Base-by-base conservation (phyloP, 1,284 basidiomycete genomes). In the Cystobasidium slooffiae region DNA sequence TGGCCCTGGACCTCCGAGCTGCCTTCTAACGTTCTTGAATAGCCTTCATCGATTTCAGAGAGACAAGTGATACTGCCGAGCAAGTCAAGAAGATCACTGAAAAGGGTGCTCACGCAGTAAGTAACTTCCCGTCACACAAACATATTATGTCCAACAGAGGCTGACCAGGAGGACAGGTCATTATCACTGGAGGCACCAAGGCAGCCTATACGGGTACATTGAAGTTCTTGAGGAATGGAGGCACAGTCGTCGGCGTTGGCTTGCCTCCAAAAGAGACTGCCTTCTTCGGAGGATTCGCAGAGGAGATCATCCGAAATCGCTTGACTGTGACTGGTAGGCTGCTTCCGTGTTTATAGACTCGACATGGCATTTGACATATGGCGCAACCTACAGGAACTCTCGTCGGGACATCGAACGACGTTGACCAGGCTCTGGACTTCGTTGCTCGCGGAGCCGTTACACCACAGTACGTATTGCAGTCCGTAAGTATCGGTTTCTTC, bases 341-440 rank as follows among this genome's bases (percentile, higher is more conserved):
- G 12, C 22, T 61, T 24, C 20, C 2, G 14, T 20, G 20, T 51
- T 16, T 1, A 62, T 62, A 20, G 10, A 8, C 37, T n/a, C 8
- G 8, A 18, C 6, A 20, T 44, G 16, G 18, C 7, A 31, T 31
- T 51, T n/a, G 31, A 16, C 63, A 20, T 43, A 52, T 20, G 7
- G 22, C 18, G 3, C 46, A 16, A 10, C 6, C 44, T 68, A 49
- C 56, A 68, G 77, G 77, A 7, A 77, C 77, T n/a, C 81, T 82
- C 68, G 81, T 82, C 14, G 82, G 82, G 6, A 82, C 81, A 76
- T 76, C 79, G 31, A 77, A 78, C 74, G 80, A 82, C 62, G 78
- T 79, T 1, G 76, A 79, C 56, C 80, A 81, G 72, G 79, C 81
- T 0, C 78, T 83, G 58, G 80, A 81, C 59, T 79, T 83, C 47